A percentile compares a stretch with the other conserved stretches of the same genome.
These are phyloP conservation scores for Sideroxylon spinosum DNA, from an alignment of 179 eudicot species.

Conservation along the genomic window DNA sequence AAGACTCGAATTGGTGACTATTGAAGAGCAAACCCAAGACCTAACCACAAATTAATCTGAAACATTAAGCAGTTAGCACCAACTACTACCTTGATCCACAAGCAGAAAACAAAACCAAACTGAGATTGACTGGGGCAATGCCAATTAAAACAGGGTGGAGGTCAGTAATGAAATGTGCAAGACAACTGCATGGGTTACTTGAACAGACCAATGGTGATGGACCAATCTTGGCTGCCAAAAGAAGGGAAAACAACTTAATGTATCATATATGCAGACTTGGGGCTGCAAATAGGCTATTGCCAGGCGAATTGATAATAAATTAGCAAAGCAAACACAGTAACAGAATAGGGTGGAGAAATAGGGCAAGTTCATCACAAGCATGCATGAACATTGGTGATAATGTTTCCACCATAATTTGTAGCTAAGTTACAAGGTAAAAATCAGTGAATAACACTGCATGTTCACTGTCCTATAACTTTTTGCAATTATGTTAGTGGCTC, in stretches of 20 bases:
- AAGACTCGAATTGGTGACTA: no score
- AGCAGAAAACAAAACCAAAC: background rate
- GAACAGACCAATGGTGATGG: background rate
- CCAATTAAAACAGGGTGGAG: background rate
- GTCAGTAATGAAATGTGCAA: background rate
- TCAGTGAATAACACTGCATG: no score
- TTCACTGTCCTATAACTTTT: no score
- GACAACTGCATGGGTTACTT: background rate
- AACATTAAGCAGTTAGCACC: background rate
- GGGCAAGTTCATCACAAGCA: background rate
- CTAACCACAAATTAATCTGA: background rate
- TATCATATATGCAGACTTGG: background rate
- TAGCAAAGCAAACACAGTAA: background rate
- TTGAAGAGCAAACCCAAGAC: background rate
- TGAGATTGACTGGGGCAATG: background rate
- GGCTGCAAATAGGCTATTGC: no score
- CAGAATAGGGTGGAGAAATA: background rate
- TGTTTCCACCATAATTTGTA: background rate
- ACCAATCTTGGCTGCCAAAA: background rate
- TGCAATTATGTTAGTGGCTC: no score
- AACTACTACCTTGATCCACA: conserved; percentile 4
- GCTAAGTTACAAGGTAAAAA: no score
- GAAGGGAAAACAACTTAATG: background rate
- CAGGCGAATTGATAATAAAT: background rate
- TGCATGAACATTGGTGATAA: background rate